Evolutionary conservation across 2,329 filamentous ascomycete species (phyloP), one percentile per base, ranked within the genome.

Genomic region (Hymenoscyphus scutula): DNA sequence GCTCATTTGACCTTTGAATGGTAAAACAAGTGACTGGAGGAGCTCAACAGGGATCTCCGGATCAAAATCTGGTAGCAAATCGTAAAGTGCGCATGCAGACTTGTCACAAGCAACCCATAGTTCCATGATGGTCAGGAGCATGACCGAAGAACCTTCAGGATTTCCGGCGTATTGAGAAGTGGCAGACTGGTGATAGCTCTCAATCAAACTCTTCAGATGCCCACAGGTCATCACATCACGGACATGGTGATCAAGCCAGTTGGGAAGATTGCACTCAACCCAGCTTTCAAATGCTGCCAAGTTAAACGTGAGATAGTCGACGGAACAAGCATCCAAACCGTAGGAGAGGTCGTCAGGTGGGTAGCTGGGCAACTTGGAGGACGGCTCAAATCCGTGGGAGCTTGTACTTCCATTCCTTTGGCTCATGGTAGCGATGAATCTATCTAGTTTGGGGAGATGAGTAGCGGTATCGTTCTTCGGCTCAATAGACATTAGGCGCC

Each of bases 91-190:
- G 1, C 76, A 72, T 0, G 80, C 80, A 1, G 76, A 74, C 55
- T 74, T 79, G 64, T 88, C 85, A 51, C 79, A 79, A 0, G 80
- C 81, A 10, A 84, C 70, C 86, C 85, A 89, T 0, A 88, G 71
- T 59, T 88, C 84, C 1, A 84, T 64, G 0, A 82, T 70, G 0
- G 80, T 82, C 0, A 89, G 76, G 4, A 84, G 63, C 81, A 87
- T 86, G 7, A 79, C 65, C 0, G 86, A 88, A 0, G 74, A 67
- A 0, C 72, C 73, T 62, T 82, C 78, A 0, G 84, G 81, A 2
- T 80, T 77, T 0, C 58, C 63, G 0, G 62, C 2, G 57, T 85
- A 85, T 0, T 32, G 4, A 0, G 1, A 0, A 0, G 29, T 53
- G 0, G 76, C 77, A 8, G 29, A 3, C 0, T 15, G 2, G 57